These are phyloP conservation scores for Phytophthora tubulina DNA, from an alignment of 352 stramenopile genomes.

Conservation along the genomic window DNA sequence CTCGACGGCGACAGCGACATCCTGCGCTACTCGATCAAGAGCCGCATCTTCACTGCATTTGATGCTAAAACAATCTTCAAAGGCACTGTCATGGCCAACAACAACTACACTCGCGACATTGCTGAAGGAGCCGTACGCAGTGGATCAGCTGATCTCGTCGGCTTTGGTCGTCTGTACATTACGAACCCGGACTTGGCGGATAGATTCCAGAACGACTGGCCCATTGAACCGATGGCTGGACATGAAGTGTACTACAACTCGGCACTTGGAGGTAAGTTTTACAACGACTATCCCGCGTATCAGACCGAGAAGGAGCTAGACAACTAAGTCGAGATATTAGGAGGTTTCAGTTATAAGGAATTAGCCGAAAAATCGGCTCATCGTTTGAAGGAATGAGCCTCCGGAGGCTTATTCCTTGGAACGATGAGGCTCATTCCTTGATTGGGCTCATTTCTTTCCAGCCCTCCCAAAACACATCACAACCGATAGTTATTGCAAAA, in stretches of 20 bases:
- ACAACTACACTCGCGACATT: conserved; percentile 45
- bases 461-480: too few relatives aligned
- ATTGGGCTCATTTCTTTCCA: too few relatives aligned
- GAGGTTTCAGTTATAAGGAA: too few relatives aligned
- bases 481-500: too few relatives aligned
- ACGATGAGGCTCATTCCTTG: too few relatives aligned
- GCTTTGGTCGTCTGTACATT: conserved; percentile 62
- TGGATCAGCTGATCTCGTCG: conserved; percentile 50
- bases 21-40: conserved; percentile 33
- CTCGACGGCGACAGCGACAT: conserved; percentile 26
- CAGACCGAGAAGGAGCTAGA: too few relatives aligned
- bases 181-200: conserved; percentile 60
- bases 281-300: background rate
- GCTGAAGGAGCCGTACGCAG: conserved; percentile 46
- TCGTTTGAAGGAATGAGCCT: too few relatives aligned
- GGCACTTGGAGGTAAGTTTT: conserved; percentile 14
- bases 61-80: conserved; percentile 50
- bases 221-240: conserved; percentile 12
- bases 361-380: too few relatives aligned
- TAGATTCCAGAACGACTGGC: conserved; percentile 32
- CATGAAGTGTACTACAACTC: conserved; percentile 26
- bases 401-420: too few relatives aligned
- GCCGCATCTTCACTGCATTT: conserved; percentile 32
- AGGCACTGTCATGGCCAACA: conserved; percentile 43
- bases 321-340: too few relatives aligned